Evolutionary conservation across 2,329 filamentous ascomycete genomes (phyloP).

Genomic region (Didymella pinodella): DNA sequence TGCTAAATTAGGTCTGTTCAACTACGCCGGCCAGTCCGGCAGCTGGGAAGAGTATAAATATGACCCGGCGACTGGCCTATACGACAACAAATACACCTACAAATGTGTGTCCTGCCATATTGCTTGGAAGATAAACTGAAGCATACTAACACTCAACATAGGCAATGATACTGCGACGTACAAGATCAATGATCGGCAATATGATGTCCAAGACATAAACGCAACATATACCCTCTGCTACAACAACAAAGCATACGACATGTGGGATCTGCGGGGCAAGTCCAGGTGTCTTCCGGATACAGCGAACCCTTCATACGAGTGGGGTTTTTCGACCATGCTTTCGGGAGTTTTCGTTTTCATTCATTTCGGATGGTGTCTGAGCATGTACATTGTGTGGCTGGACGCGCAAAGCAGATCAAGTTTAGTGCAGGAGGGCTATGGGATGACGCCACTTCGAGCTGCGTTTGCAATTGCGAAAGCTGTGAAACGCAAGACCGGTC

Average conservation of each 20-base stretch:
- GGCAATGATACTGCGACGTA: conserved; percentile 28
- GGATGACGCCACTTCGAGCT: conserved; percentile 44
- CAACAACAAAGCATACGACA: conserved; percentile 26
- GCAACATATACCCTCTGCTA: conserved; percentile 24
- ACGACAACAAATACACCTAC: neutral
- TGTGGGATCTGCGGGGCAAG: conserved; percentile 12
- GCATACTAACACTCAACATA: conserved; percentile 4
- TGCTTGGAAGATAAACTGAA: fast-evolving
- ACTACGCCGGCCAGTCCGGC: conserved; percentile 12
- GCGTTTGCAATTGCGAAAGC: conserved; percentile 40
- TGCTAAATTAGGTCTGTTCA: conserved; percentile 11
- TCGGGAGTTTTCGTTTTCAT: conserved; percentile 42
- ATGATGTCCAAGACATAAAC: conserved; percentile 26
- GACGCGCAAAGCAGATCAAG: conserved; percentile 41
- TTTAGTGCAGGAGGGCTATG: conserved; percentile 38
- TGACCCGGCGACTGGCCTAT: neutral
- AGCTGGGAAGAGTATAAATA: conserved; percentile 2
- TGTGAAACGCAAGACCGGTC: conserved; percentile 33
- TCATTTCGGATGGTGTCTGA: conserved; percentile 41
- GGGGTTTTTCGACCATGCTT: conserved; percentile 51
- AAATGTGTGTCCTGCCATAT: neutral
- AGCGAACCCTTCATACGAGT: conserved; percentile 39
- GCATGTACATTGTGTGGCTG: conserved; percentile 49
- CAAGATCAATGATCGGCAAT: conserved; percentile 22
- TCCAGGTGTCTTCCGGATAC: conserved; percentile 43